phyloP scores from a whole-genome alignment of 1,139 yeast genomes.

The Hyphopichia fennica region DNA sequence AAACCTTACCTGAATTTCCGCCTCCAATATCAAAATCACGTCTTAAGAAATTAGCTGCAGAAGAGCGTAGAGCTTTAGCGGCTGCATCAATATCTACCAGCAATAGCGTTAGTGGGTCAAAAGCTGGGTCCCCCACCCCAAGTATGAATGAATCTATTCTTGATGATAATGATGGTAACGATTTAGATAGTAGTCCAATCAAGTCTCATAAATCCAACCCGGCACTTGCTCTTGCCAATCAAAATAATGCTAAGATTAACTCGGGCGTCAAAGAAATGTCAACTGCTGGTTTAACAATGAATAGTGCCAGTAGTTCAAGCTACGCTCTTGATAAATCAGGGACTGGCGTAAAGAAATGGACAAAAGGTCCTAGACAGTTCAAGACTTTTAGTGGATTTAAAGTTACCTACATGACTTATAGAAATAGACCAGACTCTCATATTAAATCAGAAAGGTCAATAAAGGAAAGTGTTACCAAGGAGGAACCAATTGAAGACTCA shows the following conservation, averaged over 20 bases:
- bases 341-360: conserved; percentile 53
- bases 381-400: conserved; percentile 64
- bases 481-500: neutral
- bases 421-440: conserved; percentile 17
- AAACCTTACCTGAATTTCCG: conserved; percentile 36
- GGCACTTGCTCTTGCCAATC: conserved; percentile 1
- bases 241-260: conserved; percentile 32
- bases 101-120: conserved; percentile 12
- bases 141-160: conserved; percentile 1
- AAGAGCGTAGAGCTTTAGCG: conserved; percentile 20
- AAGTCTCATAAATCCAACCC: neutral
- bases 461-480: neutral
- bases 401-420: conserved; percentile 40
- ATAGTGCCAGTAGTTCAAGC: conserved; percentile 22
- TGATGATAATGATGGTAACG: neutral
- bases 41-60: conserved; percentile 29
- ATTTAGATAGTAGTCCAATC: neutral
- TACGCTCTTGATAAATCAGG: conserved; percentile 49
- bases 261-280: conserved; percentile 44
- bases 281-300: conserved; percentile 45
- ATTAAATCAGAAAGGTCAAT: neutral
- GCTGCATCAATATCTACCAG: conserved; percentile 1
- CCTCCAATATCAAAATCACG: conserved; percentile 32
- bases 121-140: conserved; percentile 25
- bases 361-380: conserved; percentile 42